Evolutionary conservation across 768 basidiomycete genomes (phyloP).

Genomic region (Rhodotorula diobovata): DNA sequence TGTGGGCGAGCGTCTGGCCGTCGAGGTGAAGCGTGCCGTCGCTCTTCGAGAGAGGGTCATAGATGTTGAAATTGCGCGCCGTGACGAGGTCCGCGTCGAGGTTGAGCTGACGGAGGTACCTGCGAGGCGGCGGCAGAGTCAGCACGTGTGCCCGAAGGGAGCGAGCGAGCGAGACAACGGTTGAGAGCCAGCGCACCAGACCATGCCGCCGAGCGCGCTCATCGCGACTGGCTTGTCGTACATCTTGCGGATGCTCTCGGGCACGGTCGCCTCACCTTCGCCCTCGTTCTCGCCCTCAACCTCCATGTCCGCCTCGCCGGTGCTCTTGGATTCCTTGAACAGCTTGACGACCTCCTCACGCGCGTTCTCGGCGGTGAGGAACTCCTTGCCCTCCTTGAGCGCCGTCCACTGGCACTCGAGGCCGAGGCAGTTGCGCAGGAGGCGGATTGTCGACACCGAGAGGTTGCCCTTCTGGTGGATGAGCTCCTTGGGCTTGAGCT

Average conservation of each 20-base stretch:
- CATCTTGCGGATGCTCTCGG: slow-evolving; percentile 72
- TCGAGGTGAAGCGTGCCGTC: slow-evolving; percentile 76
- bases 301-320: slow-evolving; percentile 50
- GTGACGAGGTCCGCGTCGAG: slow-evolving; percentile 91
- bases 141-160: not conserved
- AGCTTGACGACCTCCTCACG: slow-evolving; percentile 63
- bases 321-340: slow-evolving; percentile 49
- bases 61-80: slow-evolving; percentile 86
- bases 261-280: slow-evolving; percentile 54
- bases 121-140: slow-evolving; percentile 36
- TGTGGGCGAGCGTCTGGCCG: slow-evolving; percentile 88
- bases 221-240: slow-evolving; percentile 63
- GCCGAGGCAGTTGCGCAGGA: slow-evolving; percentile 76
- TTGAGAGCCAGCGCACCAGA: slow-evolving; percentile 59
- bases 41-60: slow-evolving; percentile 66
- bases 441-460: slow-evolving; percentile 71
- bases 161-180: no score
- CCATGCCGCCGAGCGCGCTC: slow-evolving; percentile 82
- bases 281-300: slow-evolving; percentile 44
- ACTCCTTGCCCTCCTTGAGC: slow-evolving; percentile 69
- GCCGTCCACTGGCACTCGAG: slow-evolving; percentile 81
- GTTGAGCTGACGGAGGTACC: slow-evolving; percentile 86
- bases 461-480: slow-evolving; percentile 65
- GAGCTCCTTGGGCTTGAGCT: slow-evolving; percentile 55
- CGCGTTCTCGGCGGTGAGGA: slow-evolving; percentile 68